Percentiles rank a stretch among this genome's conserved stretches.
Evolutionary conservation across 371 early-diverging fungal species (phyloP).

Genomic region (Mortierella sp.): DNA sequence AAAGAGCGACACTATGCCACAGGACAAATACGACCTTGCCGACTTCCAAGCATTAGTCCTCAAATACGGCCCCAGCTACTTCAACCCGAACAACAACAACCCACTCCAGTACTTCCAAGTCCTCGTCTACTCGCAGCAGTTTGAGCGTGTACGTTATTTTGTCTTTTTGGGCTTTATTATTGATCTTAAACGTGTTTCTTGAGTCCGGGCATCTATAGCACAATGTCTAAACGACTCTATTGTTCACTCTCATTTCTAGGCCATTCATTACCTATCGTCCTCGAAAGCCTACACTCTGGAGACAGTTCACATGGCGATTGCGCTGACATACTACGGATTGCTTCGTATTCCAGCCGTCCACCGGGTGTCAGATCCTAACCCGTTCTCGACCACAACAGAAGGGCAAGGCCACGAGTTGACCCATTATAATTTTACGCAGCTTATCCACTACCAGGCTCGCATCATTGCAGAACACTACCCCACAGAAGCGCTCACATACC

Average conservation of each 20-base stretch:
- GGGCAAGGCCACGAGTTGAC: constrained; percentile 47
- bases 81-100: constrained; percentile 74
- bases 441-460: constrained; percentile 68
- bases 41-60: constrained; percentile 74
- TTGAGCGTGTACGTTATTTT: constrained; percentile 74
- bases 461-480: constrained; percentile 62
- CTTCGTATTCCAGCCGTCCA: constrained; percentile 74
- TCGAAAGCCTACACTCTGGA: constrained; percentile 74
- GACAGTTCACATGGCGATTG: constrained; percentile 92
- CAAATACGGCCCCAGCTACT: constrained; percentile 75
- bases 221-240: too few relatives aligned
- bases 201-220: not conserved
- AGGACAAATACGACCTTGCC: constrained; percentile 72
- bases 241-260: constrained; percentile 56
- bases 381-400: constrained; percentile 40
- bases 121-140: constrained; percentile 86
- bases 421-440: constrained; percentile 70
- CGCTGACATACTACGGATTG: constrained; percentile 80
- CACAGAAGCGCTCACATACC: constrained; percentile 73
- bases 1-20: constrained; percentile 56
- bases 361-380: constrained; percentile 49
- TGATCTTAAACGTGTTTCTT: not conserved
- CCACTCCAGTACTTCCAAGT: constrained; percentile 86
- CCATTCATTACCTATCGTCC: constrained; percentile 76
- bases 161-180: not conserved